Evolutionary conservation across 768 basidiomycete species (phyloP).

Genomic region (Calocybe indica): DNA sequence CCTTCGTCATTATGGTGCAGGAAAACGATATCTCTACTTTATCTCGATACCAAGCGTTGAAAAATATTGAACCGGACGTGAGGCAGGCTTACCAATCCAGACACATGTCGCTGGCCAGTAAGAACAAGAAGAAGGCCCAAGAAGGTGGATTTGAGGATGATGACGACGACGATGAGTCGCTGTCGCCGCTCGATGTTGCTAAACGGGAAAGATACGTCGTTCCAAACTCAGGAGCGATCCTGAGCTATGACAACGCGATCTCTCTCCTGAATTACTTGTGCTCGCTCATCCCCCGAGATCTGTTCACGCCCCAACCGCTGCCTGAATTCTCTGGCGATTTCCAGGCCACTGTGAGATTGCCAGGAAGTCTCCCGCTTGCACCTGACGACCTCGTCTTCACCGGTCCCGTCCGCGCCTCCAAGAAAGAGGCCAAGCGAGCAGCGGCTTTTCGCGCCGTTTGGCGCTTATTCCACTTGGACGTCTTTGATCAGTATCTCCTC

Average conservation of each 20-base stretch:
- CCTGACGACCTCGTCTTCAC: conserved; percentile 45
- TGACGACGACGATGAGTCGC: conserved; percentile 29
- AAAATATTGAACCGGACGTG: conserved; percentile 58
- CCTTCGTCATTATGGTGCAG: conserved; percentile 78
- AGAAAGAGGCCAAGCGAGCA: conserved; percentile 78
- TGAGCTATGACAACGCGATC: conserved; percentile 75
- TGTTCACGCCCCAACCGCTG: conserved; percentile 52
- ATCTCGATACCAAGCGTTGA: conserved; percentile 52
- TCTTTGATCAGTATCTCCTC: conserved; percentile 78
- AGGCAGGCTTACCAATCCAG: conserved; percentile 56
- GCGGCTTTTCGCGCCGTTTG: conserved; percentile 78
- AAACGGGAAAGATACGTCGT: conserved; percentile 73
- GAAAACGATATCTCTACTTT: conserved; percentile 50
- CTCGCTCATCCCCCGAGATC: conserved; percentile 66
- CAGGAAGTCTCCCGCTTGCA: conserved; percentile 58
- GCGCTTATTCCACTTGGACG: conserved; percentile 58
- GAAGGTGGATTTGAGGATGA: conserved; percentile 39
- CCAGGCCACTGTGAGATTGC: conserved; percentile 52
- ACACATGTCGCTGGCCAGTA: conserved; percentile 9
- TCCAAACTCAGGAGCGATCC: conserved; percentile 64
- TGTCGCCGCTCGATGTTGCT: conserved; percentile 48
- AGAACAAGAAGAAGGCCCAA: conserved; percentile 15
- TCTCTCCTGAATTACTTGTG: conserved; percentile 72
- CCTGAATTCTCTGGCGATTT: conserved; percentile 65
- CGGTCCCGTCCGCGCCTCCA: conserved; percentile 59